Evolutionary conservation across 108 stramenopile genomes (phyloP).

Genomic region (Fragilariopsis cylindrus): DNA sequence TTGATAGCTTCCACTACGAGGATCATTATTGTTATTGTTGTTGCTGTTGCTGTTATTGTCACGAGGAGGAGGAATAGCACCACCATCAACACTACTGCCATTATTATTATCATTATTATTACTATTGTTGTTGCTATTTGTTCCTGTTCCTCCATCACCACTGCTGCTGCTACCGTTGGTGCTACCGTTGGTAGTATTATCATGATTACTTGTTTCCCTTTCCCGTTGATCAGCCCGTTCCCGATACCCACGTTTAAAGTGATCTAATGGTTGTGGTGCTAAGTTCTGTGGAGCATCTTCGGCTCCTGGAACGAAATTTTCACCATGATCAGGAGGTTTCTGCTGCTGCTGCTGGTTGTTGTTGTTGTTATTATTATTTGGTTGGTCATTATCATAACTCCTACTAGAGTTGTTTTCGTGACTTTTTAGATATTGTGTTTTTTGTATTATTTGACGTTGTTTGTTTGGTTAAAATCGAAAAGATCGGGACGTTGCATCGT

Average conservation of each 20-base stretch:
- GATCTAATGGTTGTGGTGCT: constrained; percentile 76
- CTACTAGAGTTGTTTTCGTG: not conserved
- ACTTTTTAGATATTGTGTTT: too few relatives aligned
- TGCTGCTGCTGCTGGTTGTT: not conserved
- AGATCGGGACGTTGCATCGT: not conserved
- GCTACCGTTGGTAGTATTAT: too few relatives aligned
- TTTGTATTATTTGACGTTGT: too few relatives aligned
- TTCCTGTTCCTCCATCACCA: constrained; percentile 7
- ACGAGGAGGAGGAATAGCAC: not conserved
- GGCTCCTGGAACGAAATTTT: constrained; percentile 49
- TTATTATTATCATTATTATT: not conserved
- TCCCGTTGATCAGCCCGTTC: constrained; percentile 67
- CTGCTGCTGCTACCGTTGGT: not conserved
- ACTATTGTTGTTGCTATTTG: not conserved
- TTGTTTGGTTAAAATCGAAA: not conserved
- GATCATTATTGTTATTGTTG: not conserved
- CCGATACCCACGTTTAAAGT: constrained; percentile 80
- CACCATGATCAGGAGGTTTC: constrained; percentile 51
- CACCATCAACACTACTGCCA: not conserved
- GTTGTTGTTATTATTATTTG: not conserved
- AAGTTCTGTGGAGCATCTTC: constrained; percentile 31
- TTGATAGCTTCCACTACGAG: too few relatives aligned
- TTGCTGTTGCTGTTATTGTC: constrained; percentile 5
- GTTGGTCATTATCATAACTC: too few relatives aligned
- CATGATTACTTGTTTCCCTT: constrained; percentile 37